phyloP scores from a whole-genome alignment of 805 yeast genomes.

The Saturnispora mendoncae region DNA sequence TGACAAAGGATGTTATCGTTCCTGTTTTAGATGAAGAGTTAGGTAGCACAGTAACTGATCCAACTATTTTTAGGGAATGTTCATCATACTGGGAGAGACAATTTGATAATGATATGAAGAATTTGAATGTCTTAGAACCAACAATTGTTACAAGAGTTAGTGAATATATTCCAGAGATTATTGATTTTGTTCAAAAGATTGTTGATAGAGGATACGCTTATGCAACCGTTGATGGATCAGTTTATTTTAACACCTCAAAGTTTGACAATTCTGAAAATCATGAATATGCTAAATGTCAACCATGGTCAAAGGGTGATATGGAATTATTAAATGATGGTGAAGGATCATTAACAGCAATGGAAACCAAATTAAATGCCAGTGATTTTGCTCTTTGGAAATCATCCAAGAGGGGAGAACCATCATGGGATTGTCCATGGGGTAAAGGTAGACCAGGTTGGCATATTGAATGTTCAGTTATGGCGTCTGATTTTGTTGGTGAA shows the following conservation, averaged over 20 bases:
- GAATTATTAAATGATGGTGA: constrained; percentile 90
- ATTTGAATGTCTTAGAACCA: constrained; percentile 77
- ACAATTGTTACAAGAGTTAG: constrained; percentile 87
- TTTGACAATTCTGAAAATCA: constrained; percentile 70
- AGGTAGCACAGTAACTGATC: constrained; percentile 78
- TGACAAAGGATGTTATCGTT: constrained; percentile 68
- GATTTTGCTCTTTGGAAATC: constrained; percentile 98
- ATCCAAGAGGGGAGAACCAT: constrained; percentile 94
- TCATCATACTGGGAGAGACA: constrained; percentile 87
- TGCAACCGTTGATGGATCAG: constrained; percentile 78
- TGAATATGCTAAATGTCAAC: constrained; percentile 91
- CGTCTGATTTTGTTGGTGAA: constrained; percentile 75
- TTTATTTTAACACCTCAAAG: constrained; percentile 83
- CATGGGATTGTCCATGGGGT: constrained; percentile 96
- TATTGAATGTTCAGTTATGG: constrained; percentile 99
- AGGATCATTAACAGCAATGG: constrained; percentile 56
- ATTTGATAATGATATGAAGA: constrained; percentile 78
- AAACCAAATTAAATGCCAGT: constrained; percentile 61
- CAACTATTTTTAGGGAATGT: constrained; percentile 67
- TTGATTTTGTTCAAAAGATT: constrained; percentile 66
- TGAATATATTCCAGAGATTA: constrained; percentile 90
- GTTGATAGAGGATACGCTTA: constrained; percentile 79
- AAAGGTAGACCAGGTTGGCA: constrained; percentile 99
- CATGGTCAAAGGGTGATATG: constrained; percentile 91
- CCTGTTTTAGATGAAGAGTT: constrained; percentile 60